These are phyloP conservation scores for Ophiostoma australiae DNA, from an alignment of 2,329 filamentous ascomycete species.

Conservation along the genomic window DNA sequence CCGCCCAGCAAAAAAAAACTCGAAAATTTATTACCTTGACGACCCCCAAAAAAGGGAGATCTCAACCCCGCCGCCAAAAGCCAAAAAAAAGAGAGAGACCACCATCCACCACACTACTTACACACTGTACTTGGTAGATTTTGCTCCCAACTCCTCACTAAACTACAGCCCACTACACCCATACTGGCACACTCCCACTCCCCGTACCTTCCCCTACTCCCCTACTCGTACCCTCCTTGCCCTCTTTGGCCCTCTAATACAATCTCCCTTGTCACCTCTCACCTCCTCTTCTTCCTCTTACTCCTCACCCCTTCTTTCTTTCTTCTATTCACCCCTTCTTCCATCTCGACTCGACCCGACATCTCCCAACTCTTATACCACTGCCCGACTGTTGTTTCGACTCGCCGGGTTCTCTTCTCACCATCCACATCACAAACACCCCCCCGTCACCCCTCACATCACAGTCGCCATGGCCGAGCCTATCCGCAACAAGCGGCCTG, in stretches of 20 bases:
- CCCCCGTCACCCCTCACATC: slow-evolving; percentile 10
- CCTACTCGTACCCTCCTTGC: slow-evolving; percentile 17
- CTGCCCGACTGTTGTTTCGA: slow-evolving; percentile 5
- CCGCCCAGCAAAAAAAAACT: slow-evolving; percentile 29
- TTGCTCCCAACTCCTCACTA: slow-evolving; percentile 22
- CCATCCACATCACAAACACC: slow-evolving; percentile 13
- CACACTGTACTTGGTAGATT: slow-evolving; percentile 9
- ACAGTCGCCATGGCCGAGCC: slow-evolving; percentile 52
- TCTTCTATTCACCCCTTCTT: slow-evolving; percentile 15
- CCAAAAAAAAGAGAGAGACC: slow-evolving; percentile 13
- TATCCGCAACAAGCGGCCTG: slow-evolving; percentile 59
- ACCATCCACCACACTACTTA: slow-evolving; percentile 16
- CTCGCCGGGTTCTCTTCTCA: background rate
- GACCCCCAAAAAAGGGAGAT: slow-evolving; percentile 21
- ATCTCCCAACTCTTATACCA: slow-evolving; percentile 3
- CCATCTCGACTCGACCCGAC: slow-evolving; percentile 12
- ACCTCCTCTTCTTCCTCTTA: slow-evolving; percentile 23
- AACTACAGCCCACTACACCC: slow-evolving; percentile 16
- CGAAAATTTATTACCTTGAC: slow-evolving; percentile 24
- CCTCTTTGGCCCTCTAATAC: slow-evolving; percentile 13
- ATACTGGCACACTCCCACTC: slow-evolving; percentile 10
- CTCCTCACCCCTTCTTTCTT: slow-evolving; percentile 17
- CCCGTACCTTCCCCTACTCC: slow-evolving; percentile 12
- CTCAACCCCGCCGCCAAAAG: slow-evolving; percentile 28
- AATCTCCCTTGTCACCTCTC: slow-evolving; percentile 26